Base-by-base conservation (phyloP, 257 asterid genomes). In the Capsicum chinense region DNA sequence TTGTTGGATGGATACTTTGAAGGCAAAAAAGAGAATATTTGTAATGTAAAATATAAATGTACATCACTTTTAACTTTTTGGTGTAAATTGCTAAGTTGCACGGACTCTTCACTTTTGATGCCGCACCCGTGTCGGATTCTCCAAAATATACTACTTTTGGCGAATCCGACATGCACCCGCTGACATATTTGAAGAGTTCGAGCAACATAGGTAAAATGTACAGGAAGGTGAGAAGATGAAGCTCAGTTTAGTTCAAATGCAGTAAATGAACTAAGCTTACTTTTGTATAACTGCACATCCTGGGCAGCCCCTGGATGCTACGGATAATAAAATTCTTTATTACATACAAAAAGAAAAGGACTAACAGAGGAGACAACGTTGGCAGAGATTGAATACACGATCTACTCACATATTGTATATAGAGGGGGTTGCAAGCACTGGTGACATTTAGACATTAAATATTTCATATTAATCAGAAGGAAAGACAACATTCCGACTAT, bases 271-370 rank as follows among this genome's bases (percentile, higher is more conserved):
- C 80, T 33, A 17, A 73, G n/a, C 35, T 74, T 74, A 47, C 10
- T 50, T 74, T 74, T 48, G 79, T 74, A 15, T 33, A 68, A 19
- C 80, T n/a, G 60, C 81, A 74, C 57, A 56, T 50, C 19, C 13
- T 1, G 5, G 52, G 54, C 3, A 66, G 11, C 48, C 26, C 54
- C 54, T 15, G 5, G 54, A 26, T 59, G 66, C 33, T 59, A 59
- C 66, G 3, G 33, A 59, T 59, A 9, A 59, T 59, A 59, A 59
- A 59, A 59, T n/a, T 59, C 66, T 59, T 6, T 59, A 59, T n/a
- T 59, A n/a, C 26, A 4, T 59, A 59, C 66, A 4, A 59, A 59
- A 14, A 59, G 64, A 59, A 59, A 17, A 15, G 12, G 66, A 59
- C 33, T 59, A n/a, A 33, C 19, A 59, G 33, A 7, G 64, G 66